Evolutionary conservation across 192 early-diverging fungal species (phyloP).

Genomic region (Paraglomus occultum): DNA sequence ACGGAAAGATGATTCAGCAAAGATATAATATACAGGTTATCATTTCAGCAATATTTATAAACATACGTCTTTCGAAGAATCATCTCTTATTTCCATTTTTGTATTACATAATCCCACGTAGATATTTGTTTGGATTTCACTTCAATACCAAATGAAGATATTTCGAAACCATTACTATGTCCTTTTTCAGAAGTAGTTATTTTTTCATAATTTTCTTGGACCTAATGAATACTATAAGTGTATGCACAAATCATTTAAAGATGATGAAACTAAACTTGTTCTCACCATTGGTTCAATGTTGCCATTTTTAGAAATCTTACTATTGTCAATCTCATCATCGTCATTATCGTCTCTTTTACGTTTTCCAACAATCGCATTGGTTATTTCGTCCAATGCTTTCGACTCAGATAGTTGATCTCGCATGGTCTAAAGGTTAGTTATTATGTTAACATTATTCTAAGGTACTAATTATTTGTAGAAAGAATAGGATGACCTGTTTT

Average conservation of each 20-base stretch:
- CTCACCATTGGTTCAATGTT: conserved; percentile 20
- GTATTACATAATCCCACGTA: conserved; percentile 21
- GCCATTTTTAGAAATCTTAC: conserved; percentile 7
- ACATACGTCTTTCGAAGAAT: conserved; percentile 13
- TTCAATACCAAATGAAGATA: conserved; percentile 12
- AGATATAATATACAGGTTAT: conserved; percentile 22
- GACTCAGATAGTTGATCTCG: conserved; percentile 14
- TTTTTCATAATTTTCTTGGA: conserved; percentile 19
- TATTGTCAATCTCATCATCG: conserved; percentile 13
- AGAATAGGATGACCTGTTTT: conserved; percentile 26
- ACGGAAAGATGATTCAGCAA: conserved; percentile 14
- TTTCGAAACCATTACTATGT: conserved; percentile 11
- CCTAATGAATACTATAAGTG: conserved; percentile 22
- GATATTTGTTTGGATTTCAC: conserved; percentile 17
- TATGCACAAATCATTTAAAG: conserved; percentile 20
- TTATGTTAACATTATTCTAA: conserved; percentile 23
- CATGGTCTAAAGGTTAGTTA: conserved; percentile 19
- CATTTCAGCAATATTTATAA: conserved; percentile 18
- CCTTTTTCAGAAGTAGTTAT: conserved; percentile 12
- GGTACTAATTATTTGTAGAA: conserved; percentile 17
- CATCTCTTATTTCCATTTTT: conserved; percentile 23
- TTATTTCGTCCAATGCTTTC: conserved; percentile 23
- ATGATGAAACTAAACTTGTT: conserved; percentile 19
- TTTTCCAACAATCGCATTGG: background rate
- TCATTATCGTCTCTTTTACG: conserved; percentile 19